phyloP scores from a whole-genome alignment of 305 asterid genomes.

The Stenogyne calaminthoides region DNA sequence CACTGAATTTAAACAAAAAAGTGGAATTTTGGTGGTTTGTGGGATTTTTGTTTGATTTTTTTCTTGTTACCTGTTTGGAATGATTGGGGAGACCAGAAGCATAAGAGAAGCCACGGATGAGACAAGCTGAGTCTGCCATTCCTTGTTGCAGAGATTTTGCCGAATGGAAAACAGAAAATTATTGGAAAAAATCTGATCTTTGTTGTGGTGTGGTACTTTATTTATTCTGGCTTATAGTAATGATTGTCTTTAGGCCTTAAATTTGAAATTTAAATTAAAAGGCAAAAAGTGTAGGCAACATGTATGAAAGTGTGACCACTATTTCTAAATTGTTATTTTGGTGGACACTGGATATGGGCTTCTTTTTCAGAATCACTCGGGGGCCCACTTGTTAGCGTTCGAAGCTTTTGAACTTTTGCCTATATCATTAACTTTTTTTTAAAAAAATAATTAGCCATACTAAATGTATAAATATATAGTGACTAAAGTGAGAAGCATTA shows the following conservation, averaged over 20 bases:
- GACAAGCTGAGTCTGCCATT: conserved; percentile 85
- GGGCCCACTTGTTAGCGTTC: conserved; percentile 41
- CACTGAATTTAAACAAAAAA: neutral
- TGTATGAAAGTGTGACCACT: neutral
- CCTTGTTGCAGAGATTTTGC: conserved; percentile 1
- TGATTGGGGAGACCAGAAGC: conserved; percentile 65
- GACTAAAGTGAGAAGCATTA: no score
- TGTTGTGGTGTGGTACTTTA: conserved; percentile 22
- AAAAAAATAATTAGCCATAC: no score
- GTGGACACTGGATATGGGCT: neutral
- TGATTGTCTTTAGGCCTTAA: conserved; percentile 27
- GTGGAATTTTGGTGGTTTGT: neutral
- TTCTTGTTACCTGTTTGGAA: conserved; percentile 56
- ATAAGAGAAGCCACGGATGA: conserved; percentile 73
- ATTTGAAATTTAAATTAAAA: conserved; percentile 57
- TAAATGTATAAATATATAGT: no score
- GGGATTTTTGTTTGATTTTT: no score
- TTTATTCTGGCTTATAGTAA: conserved; percentile 23
- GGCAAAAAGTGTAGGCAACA: conserved; percentile 32
- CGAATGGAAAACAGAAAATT: conserved; percentile 21
- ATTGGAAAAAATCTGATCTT: conserved; percentile 22
- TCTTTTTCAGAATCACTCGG: neutral
- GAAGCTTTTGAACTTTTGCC: conserved; percentile 22
- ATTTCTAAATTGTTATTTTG: neutral
- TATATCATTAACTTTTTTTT: neutral